Evolutionary conservation across 352 stramenopile species (phyloP).

Genomic region (Globisporangium nagaii): DNA sequence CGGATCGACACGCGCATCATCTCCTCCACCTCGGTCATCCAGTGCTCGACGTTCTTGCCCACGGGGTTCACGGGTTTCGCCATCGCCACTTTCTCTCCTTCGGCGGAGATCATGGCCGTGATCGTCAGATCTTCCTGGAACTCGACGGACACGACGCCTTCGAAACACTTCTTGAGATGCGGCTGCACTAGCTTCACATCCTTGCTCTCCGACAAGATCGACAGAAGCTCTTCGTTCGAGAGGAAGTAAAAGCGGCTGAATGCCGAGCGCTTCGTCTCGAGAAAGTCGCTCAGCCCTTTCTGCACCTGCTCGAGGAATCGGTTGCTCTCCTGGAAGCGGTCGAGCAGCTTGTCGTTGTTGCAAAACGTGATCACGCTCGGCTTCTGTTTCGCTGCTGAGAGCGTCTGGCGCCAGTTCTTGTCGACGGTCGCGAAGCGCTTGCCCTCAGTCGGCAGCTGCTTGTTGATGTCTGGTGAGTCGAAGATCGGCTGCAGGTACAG

Average conservation of each 20-base stretch:
- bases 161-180: slow-evolving; percentile 95
- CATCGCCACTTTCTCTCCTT: slow-evolving; percentile 89
- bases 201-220: slow-evolving; percentile 94
- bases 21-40: slow-evolving; percentile 93
- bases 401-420: slow-evolving; percentile 93
- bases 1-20: slow-evolving; percentile 92
- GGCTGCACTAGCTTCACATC: slow-evolving; percentile 93
- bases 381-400: slow-evolving; percentile 81
- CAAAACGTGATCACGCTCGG: slow-evolving; percentile 88
- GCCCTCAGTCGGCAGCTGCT: slow-evolving; percentile 91
- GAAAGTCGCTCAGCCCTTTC: slow-evolving; percentile 93
- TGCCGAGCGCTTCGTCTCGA: slow-evolving; percentile 92
- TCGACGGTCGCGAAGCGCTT: slow-evolving; percentile 94
- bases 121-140: slow-evolving; percentile 91
- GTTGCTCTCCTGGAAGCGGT: slow-evolving; percentile 91
- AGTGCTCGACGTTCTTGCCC: slow-evolving; percentile 94
- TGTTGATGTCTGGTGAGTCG: slow-evolving; percentile 94
- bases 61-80: slow-evolving; percentile 84
- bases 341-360: slow-evolving; percentile 90
- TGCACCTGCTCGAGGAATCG: slow-evolving; percentile 94
- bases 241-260: slow-evolving; percentile 95
- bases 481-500: slow-evolving; percentile 96
- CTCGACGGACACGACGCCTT: slow-evolving; percentile 91
- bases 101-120: slow-evolving; percentile 86
- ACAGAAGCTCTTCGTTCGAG: slow-evolving; percentile 93